Conservation (phyloP, 108 stramenopile genomes). For the Mayamaea pseudoterrestris region DNA sequence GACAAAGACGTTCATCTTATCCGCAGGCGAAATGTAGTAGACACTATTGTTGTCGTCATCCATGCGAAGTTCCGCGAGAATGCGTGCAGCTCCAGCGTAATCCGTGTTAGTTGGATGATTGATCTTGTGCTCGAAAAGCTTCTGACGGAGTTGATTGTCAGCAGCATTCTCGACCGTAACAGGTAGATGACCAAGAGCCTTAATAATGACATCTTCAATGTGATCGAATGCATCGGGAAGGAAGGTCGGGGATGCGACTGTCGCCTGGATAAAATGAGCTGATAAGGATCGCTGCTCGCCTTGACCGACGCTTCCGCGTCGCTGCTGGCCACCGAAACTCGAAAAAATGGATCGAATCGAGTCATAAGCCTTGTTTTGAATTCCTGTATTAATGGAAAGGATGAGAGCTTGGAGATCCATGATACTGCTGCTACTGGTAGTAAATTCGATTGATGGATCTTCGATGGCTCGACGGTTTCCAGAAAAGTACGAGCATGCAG, state of each 20-base stretch:
- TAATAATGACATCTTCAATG: constrained; percentile 17
- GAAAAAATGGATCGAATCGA: constrained; percentile 36
- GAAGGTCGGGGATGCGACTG: constrained; percentile 39
- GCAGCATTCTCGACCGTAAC: constrained; percentile 57
- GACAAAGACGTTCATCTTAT: constrained; percentile 54
- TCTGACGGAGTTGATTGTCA: constrained; percentile 50
- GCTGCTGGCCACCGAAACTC: constrained; percentile 16
- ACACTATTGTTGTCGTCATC: constrained; percentile 39
- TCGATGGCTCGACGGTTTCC: too few relatives aligned
- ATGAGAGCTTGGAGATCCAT: too few relatives aligned
- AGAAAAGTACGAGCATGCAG: too few relatives aligned
- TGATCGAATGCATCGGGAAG: constrained; percentile 41
- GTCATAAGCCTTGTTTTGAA: constrained; percentile 40
- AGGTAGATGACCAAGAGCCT: constrained; percentile 47
- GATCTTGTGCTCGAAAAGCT: constrained; percentile 61
- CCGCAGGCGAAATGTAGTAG: constrained; percentile 44
- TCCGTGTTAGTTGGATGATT: constrained; percentile 49
- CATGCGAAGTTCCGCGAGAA: constrained; percentile 60
- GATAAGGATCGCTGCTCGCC: constrained; percentile 70
- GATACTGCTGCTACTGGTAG: too few relatives aligned
- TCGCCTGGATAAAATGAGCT: constrained; percentile 48
- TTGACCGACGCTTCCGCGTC: constrained; percentile 56
- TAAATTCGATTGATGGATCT: too few relatives aligned
- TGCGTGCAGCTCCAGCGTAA: constrained; percentile 48
- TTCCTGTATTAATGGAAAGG: constrained; percentile 46